phyloP scores from a whole-genome alignment of 1,284 basidiomycete species.

The Phellinidium pouzarii region DNA sequence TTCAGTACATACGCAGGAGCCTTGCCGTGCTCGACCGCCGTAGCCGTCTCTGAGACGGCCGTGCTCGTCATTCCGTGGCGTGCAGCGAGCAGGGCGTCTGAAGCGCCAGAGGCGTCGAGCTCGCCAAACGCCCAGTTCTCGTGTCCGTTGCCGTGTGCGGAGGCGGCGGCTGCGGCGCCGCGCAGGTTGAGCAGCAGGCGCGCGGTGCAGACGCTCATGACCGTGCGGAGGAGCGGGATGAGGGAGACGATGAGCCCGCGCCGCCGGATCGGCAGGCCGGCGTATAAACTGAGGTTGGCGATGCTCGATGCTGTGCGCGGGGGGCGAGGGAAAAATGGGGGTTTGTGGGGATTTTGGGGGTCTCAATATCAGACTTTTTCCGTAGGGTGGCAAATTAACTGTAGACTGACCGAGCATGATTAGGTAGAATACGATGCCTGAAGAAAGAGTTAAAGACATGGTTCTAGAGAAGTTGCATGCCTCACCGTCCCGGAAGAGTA shows the following conservation, averaged over 20 bases:
- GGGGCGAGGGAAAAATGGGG: not conserved
- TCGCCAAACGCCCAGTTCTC: constrained; percentile 4
- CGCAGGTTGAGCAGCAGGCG: constrained; percentile 1
- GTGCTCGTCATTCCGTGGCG: too few species aligned
- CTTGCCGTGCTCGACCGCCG: too few species aligned
- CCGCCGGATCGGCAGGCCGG: not conserved
- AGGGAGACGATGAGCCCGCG: not conserved
- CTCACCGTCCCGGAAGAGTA: constrained; percentile 2
- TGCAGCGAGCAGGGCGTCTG: not conserved
- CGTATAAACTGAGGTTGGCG: not conserved
- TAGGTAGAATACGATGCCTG: not conserved
- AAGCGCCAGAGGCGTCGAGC: not conserved
- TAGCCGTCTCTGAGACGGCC: too few species aligned
- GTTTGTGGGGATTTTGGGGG: too few species aligned
- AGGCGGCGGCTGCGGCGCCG: too few species aligned
- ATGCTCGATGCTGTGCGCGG: not conserved
- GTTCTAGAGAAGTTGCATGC: not conserved
- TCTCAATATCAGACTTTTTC: too few species aligned
- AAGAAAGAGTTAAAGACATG: not conserved
- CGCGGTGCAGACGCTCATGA: not conserved
- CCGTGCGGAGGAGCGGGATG: not conserved
- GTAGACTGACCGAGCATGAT: constrained; percentile 1
- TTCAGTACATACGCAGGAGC: too few species aligned
- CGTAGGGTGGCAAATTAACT: too few species aligned
- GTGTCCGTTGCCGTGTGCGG: not conserved